Base-by-base conservation (phyloP, 2,329 filamentous ascomycete species). In the Aspergillus japonicus region DNA sequence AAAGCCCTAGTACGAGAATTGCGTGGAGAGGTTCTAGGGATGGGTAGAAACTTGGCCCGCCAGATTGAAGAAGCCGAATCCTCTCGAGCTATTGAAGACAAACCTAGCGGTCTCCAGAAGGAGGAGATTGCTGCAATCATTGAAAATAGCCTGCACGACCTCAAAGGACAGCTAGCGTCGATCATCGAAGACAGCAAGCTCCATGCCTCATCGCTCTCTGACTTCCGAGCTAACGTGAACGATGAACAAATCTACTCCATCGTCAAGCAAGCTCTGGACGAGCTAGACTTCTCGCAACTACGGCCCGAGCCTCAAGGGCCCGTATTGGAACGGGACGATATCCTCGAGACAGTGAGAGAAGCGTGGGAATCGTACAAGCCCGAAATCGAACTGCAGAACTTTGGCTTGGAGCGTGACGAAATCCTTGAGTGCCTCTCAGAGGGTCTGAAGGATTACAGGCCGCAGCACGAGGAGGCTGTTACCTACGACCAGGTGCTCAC, bases 311-410 rank as follows among this genome's bases (percentile, higher is more conserved):
- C 81, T 54, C 78, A 75, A 50, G 80, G 77, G 42, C 78, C 77
- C 10, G 77, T 80, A n/a, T 77, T 91, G 50, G 88, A 87, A 67
- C 86, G 90, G 65, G 91, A 96, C 52, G 91, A 96, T 60, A 91
- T 98, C 39, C 84, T 98, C 2, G 85, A 90, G 29, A 92, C 93
- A 3, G 90, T 98, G 14, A 88, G 88, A 66, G 92, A 96, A 67
- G 94, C 93, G 1, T 96, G 92, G 87, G 94, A 97, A 71, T 91
- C 88, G 56, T 96, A 96, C 77, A 96, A 96, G 76, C 94, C 94
- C 1, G 92, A 97, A 68, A 92, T 96, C 54, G 89, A 96, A 67
- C 83, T 96, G 4, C 89, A 96, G 68, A 92, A 96, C 68, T 90
- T 96, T 63, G 94, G 93, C 2, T 81, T 98, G 1, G 94, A 96